A percentile compares a stretch with the other conserved stretches of the same genome.
These are phyloP conservation scores for Globisporangium rhizosaccharum DNA, from an alignment of 352 stramenopile genomes.

Conservation along the genomic window DNA sequence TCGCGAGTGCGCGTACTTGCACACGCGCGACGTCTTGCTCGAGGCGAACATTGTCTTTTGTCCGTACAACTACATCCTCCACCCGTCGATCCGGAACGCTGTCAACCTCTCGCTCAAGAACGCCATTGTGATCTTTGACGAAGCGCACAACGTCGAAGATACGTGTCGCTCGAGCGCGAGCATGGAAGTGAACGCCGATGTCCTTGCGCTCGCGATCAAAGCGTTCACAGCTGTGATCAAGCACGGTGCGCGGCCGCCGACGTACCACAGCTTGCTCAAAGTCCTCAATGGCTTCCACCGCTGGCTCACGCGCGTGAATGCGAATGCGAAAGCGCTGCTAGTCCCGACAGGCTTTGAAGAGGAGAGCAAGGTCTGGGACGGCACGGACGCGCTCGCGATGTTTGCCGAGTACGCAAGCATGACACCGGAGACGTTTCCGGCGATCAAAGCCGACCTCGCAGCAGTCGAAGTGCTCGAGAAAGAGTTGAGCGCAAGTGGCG, in stretches of 20 bases:
- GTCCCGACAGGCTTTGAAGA: conserved; percentile 59
- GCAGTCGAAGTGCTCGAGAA: conserved; percentile 55
- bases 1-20: conserved; percentile 78
- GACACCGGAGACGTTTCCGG: conserved; percentile 35
- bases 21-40: conserved; percentile 38
- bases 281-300: conserved; percentile 57
- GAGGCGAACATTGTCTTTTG: conserved; percentile 80
- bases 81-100: conserved; percentile 66
- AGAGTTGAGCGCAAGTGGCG: conserved; percentile 23
- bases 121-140: conserved; percentile 78
- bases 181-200: conserved; percentile 57
- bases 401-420: conserved; percentile 57
- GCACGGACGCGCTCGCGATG: conserved; percentile 61
- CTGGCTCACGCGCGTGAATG: conserved; percentile 47
- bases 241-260: conserved; percentile 40
- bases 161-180: conserved; percentile 76
- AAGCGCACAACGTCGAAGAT: conserved; percentile 87
- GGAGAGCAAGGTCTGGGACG: conserved; percentile 67
- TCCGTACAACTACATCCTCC: conserved; percentile 87
- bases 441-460: conserved; percentile 37
- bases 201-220: conserved; percentile 43
- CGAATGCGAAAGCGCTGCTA: conserved; percentile 36
- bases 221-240: conserved; percentile 69
- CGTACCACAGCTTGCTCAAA: conserved; percentile 43
- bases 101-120: conserved; percentile 69